Evolutionary conservation across 2,329 filamentous ascomycete species (phyloP).

Genomic region (Lomentospora prolificans): DNA sequence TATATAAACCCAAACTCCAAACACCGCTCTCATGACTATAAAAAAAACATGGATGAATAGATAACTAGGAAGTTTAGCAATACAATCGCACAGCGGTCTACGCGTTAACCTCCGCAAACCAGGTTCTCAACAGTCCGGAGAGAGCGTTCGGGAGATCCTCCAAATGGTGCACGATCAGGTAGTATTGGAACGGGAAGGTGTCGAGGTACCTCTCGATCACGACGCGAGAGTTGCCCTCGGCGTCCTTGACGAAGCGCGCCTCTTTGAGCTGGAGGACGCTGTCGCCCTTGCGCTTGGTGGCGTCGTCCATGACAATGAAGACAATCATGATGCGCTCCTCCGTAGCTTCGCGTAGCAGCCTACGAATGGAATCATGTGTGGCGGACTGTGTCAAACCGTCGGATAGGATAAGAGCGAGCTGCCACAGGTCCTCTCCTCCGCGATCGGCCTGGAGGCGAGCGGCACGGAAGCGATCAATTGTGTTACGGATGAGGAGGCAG

Average conservation of each 20-base stretch:
- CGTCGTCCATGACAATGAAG: constrained; percentile 86
- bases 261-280: constrained; percentile 83
- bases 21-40: not conserved
- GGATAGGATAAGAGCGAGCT: constrained; percentile 84
- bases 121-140: constrained; percentile 81
- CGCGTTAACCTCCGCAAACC: constrained; percentile 69
- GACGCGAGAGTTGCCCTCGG: constrained; percentile 51
- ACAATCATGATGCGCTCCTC: constrained; percentile 97
- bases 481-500: constrained; percentile 62
- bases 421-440: constrained; percentile 68
- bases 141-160: constrained; percentile 83
- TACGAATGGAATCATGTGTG: constrained; percentile 72
- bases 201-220: constrained; percentile 88
- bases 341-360: constrained; percentile 75
- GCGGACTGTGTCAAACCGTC: constrained; percentile 80
- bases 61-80: not conserved
- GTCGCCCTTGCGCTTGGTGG: constrained; percentile 28
- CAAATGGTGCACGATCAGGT: constrained; percentile 86
- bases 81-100: too few relatives aligned
- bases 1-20: too few relatives aligned
- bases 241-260: constrained; percentile 68
- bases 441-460: constrained; percentile 52
- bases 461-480: constrained; percentile 70
- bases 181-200: constrained; percentile 94
- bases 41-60: not conserved